Conservation (phyloP, 176 grass and related monocot genomes). For the Olyra latifolia region DNA sequence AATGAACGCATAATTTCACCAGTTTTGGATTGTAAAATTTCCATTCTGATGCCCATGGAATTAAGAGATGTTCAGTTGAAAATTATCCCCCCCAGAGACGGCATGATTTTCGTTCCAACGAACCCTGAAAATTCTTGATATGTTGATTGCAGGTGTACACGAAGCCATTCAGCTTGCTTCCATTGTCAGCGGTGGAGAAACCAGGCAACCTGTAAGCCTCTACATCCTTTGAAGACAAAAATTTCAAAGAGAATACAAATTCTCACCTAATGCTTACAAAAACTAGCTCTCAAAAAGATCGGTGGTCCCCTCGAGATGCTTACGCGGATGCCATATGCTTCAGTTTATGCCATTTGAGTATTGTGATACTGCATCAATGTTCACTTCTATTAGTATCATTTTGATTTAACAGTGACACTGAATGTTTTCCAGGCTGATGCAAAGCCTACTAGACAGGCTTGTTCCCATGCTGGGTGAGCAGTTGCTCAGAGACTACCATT, state of each 20-base stretch:
- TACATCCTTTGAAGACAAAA: not conserved
- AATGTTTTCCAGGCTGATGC: constrained; percentile 63
- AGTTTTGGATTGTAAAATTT: not conserved
- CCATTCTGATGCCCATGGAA: not conserved
- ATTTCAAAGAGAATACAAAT: not conserved
- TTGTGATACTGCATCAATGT: not conserved
- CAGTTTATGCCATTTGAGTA: not conserved
- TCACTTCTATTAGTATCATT: not conserved
- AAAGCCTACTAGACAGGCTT: constrained; percentile 75
- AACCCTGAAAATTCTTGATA: not conserved
- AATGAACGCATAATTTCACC: not conserved
- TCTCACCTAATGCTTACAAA: not conserved
- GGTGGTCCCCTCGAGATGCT: not conserved
- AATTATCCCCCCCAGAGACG: not conserved
- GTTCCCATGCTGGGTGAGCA: constrained; percentile 81
- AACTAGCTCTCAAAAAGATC: not conserved
- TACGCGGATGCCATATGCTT: not conserved
- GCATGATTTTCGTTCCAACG: not conserved
- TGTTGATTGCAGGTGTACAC: constrained; percentile 66
- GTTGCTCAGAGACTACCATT: constrained; percentile 68
- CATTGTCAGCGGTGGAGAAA: constrained; percentile 82
- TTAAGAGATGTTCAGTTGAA: not conserved
- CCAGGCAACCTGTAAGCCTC: constrained; percentile 76
- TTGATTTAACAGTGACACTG: not conserved
- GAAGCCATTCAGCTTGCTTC: constrained; percentile 86